phyloP scores from a whole-genome alignment of 768 basidiomycete species.

The Mycena venus region DNA sequence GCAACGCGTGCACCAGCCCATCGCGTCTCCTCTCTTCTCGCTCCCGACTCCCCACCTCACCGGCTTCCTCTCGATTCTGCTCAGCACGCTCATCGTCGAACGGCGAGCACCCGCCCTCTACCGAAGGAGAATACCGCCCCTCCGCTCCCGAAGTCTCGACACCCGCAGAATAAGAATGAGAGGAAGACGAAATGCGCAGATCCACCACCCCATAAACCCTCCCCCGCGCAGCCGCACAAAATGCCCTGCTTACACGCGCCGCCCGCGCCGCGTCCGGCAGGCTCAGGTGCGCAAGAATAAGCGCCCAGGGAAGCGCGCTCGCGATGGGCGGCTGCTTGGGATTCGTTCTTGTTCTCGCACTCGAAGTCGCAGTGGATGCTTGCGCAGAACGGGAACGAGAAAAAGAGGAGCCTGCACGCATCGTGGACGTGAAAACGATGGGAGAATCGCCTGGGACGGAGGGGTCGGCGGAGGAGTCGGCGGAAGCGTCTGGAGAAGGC shows the following conservation, averaged over 20 bases:
- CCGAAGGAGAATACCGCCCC: background rate
- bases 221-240: conserved; percentile 15
- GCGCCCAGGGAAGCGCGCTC: background rate
- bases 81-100: no score
- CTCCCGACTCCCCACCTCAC: background rate
- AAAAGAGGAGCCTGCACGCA: no score
- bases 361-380: no score
- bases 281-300: background rate
- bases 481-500: no score
- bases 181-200: background rate
- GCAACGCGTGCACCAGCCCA: background rate
- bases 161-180: background rate
- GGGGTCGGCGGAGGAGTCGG: background rate
- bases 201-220: conserved; percentile 13
- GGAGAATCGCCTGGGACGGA: background rate
- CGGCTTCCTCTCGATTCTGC: background rate
- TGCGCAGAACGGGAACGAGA: no score
- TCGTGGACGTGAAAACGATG: no score
- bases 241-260: background rate
- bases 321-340: background rate
- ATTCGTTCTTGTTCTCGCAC: no score
- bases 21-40: background rate
- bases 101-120: no score
- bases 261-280: conserved; percentile 2
- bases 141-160: background rate